A percentile compares a stretch with the other conserved stretches of the same genome.
Conservation (phyloP, 1,284 basidiomycete species). For the Heliocybe sulcata region DNA sequence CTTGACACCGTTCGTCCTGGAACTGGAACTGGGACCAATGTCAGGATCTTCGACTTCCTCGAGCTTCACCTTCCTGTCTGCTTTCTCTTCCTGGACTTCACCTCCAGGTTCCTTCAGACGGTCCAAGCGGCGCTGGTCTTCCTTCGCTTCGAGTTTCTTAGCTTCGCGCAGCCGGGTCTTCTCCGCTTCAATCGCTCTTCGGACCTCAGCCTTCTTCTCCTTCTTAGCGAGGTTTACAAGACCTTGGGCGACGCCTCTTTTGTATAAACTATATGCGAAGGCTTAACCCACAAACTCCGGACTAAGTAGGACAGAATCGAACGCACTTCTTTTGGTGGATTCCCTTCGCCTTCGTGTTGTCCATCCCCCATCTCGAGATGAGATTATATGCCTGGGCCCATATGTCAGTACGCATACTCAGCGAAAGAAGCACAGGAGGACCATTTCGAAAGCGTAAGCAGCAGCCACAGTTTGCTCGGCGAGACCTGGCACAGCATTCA, state of each 20-base stretch:
- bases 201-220: constrained; percentile 7
- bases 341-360: constrained; percentile 11
- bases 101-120: constrained; percentile 24
- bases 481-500: constrained; percentile 7
- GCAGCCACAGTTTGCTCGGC: constrained; percentile 13
- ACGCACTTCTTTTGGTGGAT: constrained; percentile 9
- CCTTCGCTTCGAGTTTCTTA: constrained; percentile 5
- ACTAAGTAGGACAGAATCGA: neutral
- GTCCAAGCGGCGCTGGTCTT: constrained; percentile 9
- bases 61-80: neutral
- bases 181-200: constrained; percentile 6
- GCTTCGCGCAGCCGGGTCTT: constrained; percentile 5
- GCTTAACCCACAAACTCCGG: neutral
- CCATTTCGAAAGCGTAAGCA: constrained; percentile 13
- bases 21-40: neutral
- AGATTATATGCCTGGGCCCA: constrained; percentile 11
- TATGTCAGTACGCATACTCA: too few relatives aligned
- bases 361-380: constrained; percentile 8
- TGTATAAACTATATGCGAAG: constrained; percentile 5
- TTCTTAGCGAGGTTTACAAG: constrained; percentile 4
- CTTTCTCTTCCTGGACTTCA: constrained; percentile 6
- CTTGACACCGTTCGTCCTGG: neutral
- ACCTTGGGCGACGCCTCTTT: constrained; percentile 9
- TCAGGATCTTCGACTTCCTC: neutral
- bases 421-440: too few relatives aligned